These are phyloP conservation scores for Corynascus novoguineensis DNA, from an alignment of 495 filamentous ascomycete species.

Conservation along the genomic window DNA sequence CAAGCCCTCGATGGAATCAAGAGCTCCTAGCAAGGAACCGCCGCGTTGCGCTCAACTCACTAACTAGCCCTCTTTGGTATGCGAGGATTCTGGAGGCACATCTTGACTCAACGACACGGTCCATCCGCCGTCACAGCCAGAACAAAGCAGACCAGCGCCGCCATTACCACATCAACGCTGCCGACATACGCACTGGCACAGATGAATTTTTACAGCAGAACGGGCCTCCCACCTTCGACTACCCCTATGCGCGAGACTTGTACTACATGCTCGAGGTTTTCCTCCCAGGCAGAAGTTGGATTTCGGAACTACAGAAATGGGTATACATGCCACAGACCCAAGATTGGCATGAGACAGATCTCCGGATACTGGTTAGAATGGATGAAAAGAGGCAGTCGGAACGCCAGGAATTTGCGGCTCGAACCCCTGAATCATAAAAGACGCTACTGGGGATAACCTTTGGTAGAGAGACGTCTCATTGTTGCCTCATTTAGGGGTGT, in stretches of 20 bases:
- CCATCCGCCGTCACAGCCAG: conserved; percentile 44
- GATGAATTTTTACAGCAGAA: conserved; percentile 44
- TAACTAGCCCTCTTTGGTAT: conserved; percentile 43
- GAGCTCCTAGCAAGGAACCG: conserved; percentile 36
- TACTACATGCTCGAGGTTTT: conserved; percentile 52
- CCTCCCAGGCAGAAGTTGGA: conserved; percentile 45
- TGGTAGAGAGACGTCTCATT: not conserved
- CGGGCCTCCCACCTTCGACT: conserved; percentile 44
- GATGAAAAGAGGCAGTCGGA: not conserved
- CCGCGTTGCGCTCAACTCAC: conserved; percentile 35
- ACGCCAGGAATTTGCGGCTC: not conserved
- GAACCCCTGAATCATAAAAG: not conserved
- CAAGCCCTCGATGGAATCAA: conserved; percentile 42
- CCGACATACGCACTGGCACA: conserved; percentile 37
- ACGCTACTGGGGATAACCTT: not conserved
- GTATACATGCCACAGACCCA: conserved; percentile 39
- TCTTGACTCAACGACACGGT: conserved; percentile 43
- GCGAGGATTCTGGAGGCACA: conserved; percentile 48
- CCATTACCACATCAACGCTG: conserved; percentile 45
- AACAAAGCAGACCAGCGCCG: conserved; percentile 42
- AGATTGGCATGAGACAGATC: conserved; percentile 36
- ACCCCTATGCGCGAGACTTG: conserved; percentile 48
- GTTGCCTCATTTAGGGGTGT: too few relatives aligned
- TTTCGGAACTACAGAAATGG: conserved; percentile 32
- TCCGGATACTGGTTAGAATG: conserved; percentile 4